phyloP scores from a whole-genome alignment of 805 yeast species.

The Starmerella geochares region DNA sequence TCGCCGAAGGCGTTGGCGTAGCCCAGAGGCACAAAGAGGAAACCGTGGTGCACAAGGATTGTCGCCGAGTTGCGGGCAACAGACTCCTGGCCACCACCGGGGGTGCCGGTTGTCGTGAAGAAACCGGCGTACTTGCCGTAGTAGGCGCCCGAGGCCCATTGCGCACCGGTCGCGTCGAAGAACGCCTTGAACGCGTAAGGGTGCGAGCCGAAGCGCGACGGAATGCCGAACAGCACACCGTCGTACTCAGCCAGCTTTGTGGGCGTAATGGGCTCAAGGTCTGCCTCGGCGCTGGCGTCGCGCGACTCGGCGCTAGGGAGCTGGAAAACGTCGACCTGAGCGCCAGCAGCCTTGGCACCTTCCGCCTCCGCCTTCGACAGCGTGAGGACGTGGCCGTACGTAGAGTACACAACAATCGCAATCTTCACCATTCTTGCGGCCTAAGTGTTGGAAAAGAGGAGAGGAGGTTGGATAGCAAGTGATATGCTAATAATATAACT shows the following conservation, averaged over 20 bases:
- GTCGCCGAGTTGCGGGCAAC: conserved; percentile 57
- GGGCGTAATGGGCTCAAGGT: conserved; percentile 47
- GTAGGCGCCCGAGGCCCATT: conserved; percentile 67
- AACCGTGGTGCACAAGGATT: conserved; percentile 66
- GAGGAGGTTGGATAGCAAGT: conserved; percentile 1
- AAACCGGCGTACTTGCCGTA: conserved; percentile 65
- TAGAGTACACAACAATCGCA: conserved; percentile 56
- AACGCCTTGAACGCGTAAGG: conserved; percentile 72
- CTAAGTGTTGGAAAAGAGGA: background rate
- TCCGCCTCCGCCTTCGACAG: conserved; percentile 57
- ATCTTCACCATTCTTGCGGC: conserved; percentile 28
- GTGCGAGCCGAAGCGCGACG: conserved; percentile 73
- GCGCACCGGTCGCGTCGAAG: conserved; percentile 67
- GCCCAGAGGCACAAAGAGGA: conserved; percentile 72
- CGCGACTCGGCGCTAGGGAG: conserved; percentile 48
- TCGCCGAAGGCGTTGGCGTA: conserved; percentile 51
- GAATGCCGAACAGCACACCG: conserved; percentile 74
- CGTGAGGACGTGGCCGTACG: conserved; percentile 63
- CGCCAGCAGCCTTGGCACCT: conserved; percentile 65
- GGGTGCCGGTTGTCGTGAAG: conserved; percentile 64
- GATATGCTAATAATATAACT: conserved; percentile 5
- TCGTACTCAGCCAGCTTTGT: conserved; percentile 57
- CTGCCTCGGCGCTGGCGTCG: conserved; percentile 36
- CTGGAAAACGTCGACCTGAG: conserved; percentile 57
- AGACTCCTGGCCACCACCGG: conserved; percentile 75